Conservation (phyloP, 768 basidiomycete species). For the Boletus pseudo-olivaceus region DNA sequence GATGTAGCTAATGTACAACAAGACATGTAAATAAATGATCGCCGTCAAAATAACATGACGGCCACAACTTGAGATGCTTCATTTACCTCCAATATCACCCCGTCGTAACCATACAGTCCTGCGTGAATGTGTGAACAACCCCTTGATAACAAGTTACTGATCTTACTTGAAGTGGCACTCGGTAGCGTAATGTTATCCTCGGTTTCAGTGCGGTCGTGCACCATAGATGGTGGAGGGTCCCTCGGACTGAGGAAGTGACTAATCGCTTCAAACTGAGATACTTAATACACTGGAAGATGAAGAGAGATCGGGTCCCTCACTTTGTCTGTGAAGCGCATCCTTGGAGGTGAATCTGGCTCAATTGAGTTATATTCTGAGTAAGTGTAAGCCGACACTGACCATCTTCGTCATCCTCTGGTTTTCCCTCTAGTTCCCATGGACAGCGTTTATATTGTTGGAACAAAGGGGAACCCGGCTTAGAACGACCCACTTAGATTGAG, state of each 20-base stretch:
- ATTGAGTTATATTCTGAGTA: background rate
- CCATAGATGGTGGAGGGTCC: slow-evolving; percentile 77
- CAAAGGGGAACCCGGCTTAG: slow-evolving; percentile 78
- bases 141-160: background rate
- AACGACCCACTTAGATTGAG: background rate
- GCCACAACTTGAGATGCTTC: slow-evolving; percentile 75
- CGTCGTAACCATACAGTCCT: slow-evolving; percentile 69
- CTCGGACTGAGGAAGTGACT: slow-evolving; percentile 72
- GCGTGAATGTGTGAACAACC: background rate
- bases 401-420: slow-evolving; percentile 80
- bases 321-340: slow-evolving; percentile 69
- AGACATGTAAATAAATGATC: background rate
- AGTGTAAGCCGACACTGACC: slow-evolving; percentile 38
- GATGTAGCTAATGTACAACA: slow-evolving; percentile 1
- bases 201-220: slow-evolving; percentile 73
- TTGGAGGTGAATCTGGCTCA: slow-evolving; percentile 62
- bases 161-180: slow-evolving; percentile 65
- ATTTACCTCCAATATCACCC: slow-evolving; percentile 75
- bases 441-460: slow-evolving; percentile 93
- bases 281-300: background rate
- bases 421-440: slow-evolving; percentile 82
- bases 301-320: slow-evolving; percentile 33
- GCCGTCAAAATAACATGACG: slow-evolving; percentile 62
- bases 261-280: slow-evolving; percentile 70
- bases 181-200: slow-evolving; percentile 69